Evolutionary conservation across 2,329 filamentous ascomycete species (phyloP), one percentile per base, ranked within the genome.

Genomic region (Fusarium albidum): DNA sequence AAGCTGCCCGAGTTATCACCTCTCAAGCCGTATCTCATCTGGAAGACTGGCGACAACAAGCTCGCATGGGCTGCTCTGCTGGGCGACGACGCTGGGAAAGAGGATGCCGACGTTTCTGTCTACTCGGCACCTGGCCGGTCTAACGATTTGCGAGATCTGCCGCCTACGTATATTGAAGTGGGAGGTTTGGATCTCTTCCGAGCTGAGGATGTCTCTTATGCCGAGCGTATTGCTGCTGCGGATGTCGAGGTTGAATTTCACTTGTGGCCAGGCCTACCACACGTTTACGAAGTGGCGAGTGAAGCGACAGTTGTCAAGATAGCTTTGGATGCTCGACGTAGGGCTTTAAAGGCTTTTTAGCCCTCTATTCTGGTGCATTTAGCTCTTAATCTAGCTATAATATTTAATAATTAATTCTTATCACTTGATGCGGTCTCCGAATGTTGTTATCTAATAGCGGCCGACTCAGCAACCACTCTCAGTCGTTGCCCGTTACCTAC

Each of bases 151-250:
- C 18, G 17, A 15, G 40, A 32, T 32, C 28, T 43, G 3, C 40
- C 28, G 5, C 32, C 40, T 28, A 43, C 40, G 11, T 43, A 43
- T n/a, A 14, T 43, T 3, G 40, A 43, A 25, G 40, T 43, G 1
- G 40, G 40, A 32, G 40, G 40, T 6, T 17, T 43, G 13, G 40
- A 43, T 15, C 28, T 43, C 15, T 43, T 43, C 28, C 28, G 40
- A 0, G 40, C 28, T 4, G 40, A 43, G 17, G 40, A 43, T 12
- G 6, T 32, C 5, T 43, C 40, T 4, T 43, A 43, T 32, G 40
- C 40, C 10, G 32, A 28, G 27, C 40, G 40, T 1, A 33, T 43
- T 9, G 25, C 43, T 9, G 17, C 45, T 9, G 43, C 52, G 28
- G 28, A 43, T 3, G 9, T 43, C 8, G 28, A 43, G 5, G 40